Evolutionary conservation across 352 stramenopile species (phyloP), one percentile per base, ranked within the genome.

Genomic region (Pythium biforme): DNA sequence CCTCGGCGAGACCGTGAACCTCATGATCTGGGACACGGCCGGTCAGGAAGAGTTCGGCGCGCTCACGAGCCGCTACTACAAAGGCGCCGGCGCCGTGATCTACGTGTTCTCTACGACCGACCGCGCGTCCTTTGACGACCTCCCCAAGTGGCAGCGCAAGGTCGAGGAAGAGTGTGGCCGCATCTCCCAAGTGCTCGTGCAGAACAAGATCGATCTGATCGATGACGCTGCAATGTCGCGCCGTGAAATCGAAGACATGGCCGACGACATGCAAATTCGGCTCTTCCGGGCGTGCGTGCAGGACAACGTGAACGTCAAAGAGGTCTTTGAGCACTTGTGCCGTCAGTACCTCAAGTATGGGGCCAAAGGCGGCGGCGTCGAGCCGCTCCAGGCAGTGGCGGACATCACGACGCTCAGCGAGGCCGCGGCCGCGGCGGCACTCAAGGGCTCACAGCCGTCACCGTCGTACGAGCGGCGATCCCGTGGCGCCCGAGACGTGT

Each of bases 11-110:
- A 84, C 73, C 9, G 70, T 94, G 40, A 84, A 86, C 54, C 74
- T 90, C 49, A 85, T 89, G 85, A 88, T 94, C 60, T 94, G 85
- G 83, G 82, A 93, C 64, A 91, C 80, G 22, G 83, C 83, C 11
- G 83, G 83, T 22, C 81, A 94, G 50, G 83, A 94, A 71, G 73
- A 91, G 58, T 94, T 94, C 61, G 86, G 86, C 27, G 71, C 79
- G n/a, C 71, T 92, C 29, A 92, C 81, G 41, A 84, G 79, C 41
- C 81, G 79, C 57, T 94, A 94, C 63, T 95, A 92, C 61, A 88
- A 88, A 68, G 79, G 79, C 39, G 82, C 82, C 20, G 77, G 77
- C 20, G 82, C 79, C 0, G 82, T 86, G 34, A 78, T 91, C 50
- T 91, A 88, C 61, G 82, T 91, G 37, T 91, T 91, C 52, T 91